Evolutionary conservation across 2,329 filamentous ascomycete species (phyloP).

Genomic region (Hymenoscyphus scutula): DNA sequence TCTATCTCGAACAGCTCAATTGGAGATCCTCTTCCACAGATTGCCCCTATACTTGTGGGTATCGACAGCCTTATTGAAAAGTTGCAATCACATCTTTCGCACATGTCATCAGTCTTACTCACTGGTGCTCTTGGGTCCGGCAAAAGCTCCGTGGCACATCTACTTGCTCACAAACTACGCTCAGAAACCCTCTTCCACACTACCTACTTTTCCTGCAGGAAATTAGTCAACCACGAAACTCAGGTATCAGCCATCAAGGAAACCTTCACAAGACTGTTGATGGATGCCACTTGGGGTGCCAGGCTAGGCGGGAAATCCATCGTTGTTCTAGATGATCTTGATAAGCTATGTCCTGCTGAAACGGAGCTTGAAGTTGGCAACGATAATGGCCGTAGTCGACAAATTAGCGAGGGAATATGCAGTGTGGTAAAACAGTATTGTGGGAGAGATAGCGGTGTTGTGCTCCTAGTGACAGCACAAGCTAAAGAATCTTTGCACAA

Average conservation of each 20-base stretch:
- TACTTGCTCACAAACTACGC: conserved; percentile 71
- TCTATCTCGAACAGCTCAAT: conserved; percentile 48
- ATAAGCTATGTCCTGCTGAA: conserved; percentile 88
- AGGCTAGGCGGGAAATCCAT: conserved; percentile 78
- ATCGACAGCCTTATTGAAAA: conserved; percentile 75
- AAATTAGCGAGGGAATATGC: conserved; percentile 86
- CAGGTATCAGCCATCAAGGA: conserved; percentile 89
- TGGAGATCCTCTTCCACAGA: conserved; percentile 54
- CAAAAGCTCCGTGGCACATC: conserved; percentile 77
- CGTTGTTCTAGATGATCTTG: conserved; percentile 88
- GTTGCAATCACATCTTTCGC: conserved; percentile 71
- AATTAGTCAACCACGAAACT: conserved; percentile 86
- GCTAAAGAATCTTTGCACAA: conserved; percentile 91
- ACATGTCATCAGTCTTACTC: conserved; percentile 84
- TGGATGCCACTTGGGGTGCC: conserved; percentile 87
- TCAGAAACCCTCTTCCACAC: conserved; percentile 75
- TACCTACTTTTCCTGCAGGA: conserved; percentile 82
- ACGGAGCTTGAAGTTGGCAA: conserved; percentile 92
- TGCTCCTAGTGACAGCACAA: conserved; percentile 86
- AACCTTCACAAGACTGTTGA: conserved; percentile 78
- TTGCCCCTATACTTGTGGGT: conserved; percentile 67
- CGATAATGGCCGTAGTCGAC: conserved; percentile 87
- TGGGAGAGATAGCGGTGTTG: conserved; percentile 73
- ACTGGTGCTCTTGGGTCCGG: conserved; percentile 88
- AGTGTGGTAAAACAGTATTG: conserved; percentile 83